Percentiles rank a stretch among this genome's conserved stretches.
Evolutionary conservation across 495 filamentous ascomycete genomes (phyloP).

Genomic region (Trichoderma virens): DNA sequence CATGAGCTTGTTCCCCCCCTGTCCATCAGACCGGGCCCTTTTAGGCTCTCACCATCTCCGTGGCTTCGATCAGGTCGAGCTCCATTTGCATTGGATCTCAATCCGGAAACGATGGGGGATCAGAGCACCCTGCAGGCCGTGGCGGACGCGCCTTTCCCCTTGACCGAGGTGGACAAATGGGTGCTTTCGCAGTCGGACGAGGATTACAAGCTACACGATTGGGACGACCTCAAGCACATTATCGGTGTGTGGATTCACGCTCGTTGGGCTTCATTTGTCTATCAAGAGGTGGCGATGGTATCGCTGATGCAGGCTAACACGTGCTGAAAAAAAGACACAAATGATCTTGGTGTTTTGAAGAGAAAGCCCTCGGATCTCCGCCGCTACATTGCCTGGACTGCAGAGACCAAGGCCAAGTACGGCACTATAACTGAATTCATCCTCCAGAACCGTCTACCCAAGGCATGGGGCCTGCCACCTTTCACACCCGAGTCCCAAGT

Average conservation of each 20-base stretch:
- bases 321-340: conserved; percentile 38
- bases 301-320: conserved; percentile 14
- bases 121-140: conserved; percentile 12
- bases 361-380: conserved; percentile 75
- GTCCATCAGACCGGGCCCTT: not conserved
- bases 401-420: conserved; percentile 60
- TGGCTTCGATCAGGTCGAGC: not conserved
- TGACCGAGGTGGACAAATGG: conserved; percentile 58
- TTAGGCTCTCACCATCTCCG: not conserved
- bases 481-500: conserved; percentile 43
- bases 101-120: conserved; percentile 2
- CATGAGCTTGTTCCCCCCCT: not conserved
- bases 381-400: conserved; percentile 76
- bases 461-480: conserved; percentile 51
- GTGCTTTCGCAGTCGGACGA: conserved; percentile 63
- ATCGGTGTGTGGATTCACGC: conserved; percentile 43
- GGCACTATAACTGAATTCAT: conserved; percentile 74
- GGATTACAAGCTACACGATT: conserved; percentile 58
- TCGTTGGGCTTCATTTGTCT: not conserved
- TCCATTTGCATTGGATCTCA: not conserved
- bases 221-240: conserved; percentile 59
- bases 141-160: conserved; percentile 45
- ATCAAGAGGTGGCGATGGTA: not conserved
- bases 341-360: conserved; percentile 68
- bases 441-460: conserved; percentile 57